These are phyloP conservation scores for Umbelopsis ramanniana DNA, from an alignment of 192 early-diverging fungal genomes.

Conservation along the genomic window DNA sequence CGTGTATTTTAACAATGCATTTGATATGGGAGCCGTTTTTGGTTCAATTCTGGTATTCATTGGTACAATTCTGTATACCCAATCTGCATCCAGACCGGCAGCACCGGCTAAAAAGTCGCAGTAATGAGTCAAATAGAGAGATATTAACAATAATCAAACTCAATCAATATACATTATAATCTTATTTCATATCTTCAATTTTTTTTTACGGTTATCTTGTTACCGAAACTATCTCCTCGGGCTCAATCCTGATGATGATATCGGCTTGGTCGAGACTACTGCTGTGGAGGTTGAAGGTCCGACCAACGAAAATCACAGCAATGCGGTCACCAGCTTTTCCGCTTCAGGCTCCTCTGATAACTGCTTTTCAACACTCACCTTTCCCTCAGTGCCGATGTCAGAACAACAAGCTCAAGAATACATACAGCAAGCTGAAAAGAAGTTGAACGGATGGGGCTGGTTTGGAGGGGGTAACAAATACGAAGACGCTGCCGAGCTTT, in stretches of 20 bases:
- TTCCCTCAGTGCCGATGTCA: constrained; percentile 38
- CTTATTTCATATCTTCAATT: no score
- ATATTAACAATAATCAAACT: not conserved
- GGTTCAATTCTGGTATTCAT: constrained; percentile 80
- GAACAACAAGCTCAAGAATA: constrained; percentile 64
- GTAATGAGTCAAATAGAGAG: not conserved
- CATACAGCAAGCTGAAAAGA: constrained; percentile 74
- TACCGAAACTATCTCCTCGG: no score
- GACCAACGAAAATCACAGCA: not conserved
- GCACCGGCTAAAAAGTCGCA: not conserved
- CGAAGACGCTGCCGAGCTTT: constrained; percentile 95
- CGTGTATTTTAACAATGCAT: constrained; percentile 76
- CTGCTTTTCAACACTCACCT: not conserved
- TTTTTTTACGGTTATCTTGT: no score
- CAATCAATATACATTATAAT: no score
- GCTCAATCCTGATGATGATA: no score
- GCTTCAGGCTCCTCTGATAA: not conserved
- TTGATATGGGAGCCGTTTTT: constrained; percentile 63
- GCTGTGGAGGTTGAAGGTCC: not conserved
- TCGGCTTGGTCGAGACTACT: no score
- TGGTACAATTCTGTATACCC: constrained; percentile 77
- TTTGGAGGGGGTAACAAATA: constrained; percentile 82
- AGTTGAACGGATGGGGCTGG: constrained; percentile 63
- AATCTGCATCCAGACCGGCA: constrained; percentile 4
- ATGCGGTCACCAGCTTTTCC: not conserved